These are phyloP conservation scores for Candida tallmaniae DNA, from an alignment of 805 yeast genomes.

Conservation along the genomic window DNA sequence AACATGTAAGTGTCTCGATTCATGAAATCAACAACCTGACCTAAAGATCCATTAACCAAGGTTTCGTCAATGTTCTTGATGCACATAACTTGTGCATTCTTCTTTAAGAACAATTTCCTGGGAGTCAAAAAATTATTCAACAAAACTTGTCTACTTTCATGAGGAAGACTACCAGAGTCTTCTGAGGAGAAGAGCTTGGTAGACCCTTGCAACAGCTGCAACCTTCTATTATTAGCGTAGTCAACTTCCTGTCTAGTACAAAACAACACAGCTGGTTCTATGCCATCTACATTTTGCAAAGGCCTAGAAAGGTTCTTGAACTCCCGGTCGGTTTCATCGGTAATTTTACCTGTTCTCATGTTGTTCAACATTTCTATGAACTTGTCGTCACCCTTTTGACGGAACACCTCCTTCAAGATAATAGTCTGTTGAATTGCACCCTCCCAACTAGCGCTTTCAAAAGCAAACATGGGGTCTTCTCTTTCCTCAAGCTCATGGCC, in stretches of 20 bases:
- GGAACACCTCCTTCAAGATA: slow-evolving; percentile 59
- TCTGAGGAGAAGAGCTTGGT: slow-evolving; percentile 41
- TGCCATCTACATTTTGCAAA: slow-evolving; percentile 48
- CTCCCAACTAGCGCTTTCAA: slow-evolving; percentile 63
- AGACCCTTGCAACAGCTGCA: slow-evolving; percentile 43
- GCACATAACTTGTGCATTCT: slow-evolving; percentile 81
- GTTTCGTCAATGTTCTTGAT: slow-evolving; percentile 69
- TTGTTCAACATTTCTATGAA: slow-evolving; percentile 74
- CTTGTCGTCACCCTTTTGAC: slow-evolving; percentile 70
- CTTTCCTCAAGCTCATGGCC: slow-evolving; percentile 18
- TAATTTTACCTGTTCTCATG: slow-evolving; percentile 60
- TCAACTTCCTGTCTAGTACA: slow-evolving; percentile 74
- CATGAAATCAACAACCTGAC: slow-evolving; percentile 57
- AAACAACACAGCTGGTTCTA: slow-evolving; percentile 70
- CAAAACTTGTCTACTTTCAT: slow-evolving; percentile 38
- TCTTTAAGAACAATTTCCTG: slow-evolving; percentile 49
- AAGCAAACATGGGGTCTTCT: slow-evolving; percentile 47
- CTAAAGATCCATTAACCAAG: slow-evolving; percentile 74
- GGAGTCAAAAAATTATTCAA: slow-evolving; percentile 63
- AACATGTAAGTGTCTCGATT: slow-evolving; percentile 38
- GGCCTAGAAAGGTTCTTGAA: slow-evolving; percentile 52
- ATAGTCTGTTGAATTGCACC: slow-evolving; percentile 53
- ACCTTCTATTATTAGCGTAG: slow-evolving; percentile 50
- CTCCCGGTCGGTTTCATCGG: slow-evolving; percentile 42
- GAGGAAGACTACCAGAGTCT: slow-evolving; percentile 53